Evolutionary conservation across 2,329 filamentous ascomycete species (phyloP), one percentile per base, ranked within the genome.

Genomic region (Venturia pyrina): DNA sequence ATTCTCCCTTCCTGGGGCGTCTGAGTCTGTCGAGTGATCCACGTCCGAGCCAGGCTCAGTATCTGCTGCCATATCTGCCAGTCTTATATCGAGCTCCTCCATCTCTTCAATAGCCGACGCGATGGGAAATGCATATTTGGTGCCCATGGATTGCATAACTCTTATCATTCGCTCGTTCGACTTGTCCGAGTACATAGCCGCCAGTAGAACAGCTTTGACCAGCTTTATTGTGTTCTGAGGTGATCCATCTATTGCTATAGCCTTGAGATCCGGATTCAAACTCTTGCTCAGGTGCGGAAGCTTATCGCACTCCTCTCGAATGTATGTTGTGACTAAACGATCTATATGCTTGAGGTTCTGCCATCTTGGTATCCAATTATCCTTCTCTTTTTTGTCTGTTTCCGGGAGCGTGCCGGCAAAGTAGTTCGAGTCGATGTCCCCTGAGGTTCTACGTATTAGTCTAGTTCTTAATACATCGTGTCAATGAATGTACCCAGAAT

Each of bases 291-390:
- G 69, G 65, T 77, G 72, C 67, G 75, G 72, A 66, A 76, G 75
- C 72, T 77, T 73, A 66, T 72, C 73, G 71, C 75, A 75, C 67
- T 77, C 76, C 66, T 82, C 80, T 21, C 79, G 75, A 65, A 82
- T 79, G 72, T 81, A 82, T 34, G 78, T 76, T 34, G 78, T 78
- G 65, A 81, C 75, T 69, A 78, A 74, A 50, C 79, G 78, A 70
- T 81, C 79, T 68, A 82, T 76, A 68, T 81, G 77, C 71, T 82
- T 82, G 66, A 82, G 71, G 69, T 82, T 82, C 75, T 82, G 80
- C 80, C 80, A 82, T 75, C 78, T 75, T 60, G 78, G 76, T 62
- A 81, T 81, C 80, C 80, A 82, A 68, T 80, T 79, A 69, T 78
- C 77, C 40, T 73, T 73, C n/a, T 75, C 71, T 60, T 75, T 76